Base-by-base conservation (phyloP, 306 rosid genomes). In the Glycine latifolia region DNA sequence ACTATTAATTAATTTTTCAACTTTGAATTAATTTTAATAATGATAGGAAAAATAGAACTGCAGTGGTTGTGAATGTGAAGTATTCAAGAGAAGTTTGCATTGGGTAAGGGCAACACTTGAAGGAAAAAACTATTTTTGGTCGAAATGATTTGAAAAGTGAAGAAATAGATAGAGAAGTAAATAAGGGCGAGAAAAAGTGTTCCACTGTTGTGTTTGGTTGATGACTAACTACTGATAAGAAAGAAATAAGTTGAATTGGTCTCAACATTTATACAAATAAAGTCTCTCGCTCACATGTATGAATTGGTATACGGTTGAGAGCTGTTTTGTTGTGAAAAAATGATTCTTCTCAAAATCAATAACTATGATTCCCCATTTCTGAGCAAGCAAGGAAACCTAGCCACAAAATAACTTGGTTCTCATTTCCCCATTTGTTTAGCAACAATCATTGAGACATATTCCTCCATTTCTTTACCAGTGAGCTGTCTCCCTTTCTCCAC, bases 381-480 rank as follows among this genome's bases (percentile, higher is more conserved):
- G 67, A 60, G 11, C 4, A 62, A 62, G 44, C 68, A 62, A 33
- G 43, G 17, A 26, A 60, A 26, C 8, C 0, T 26, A 26, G n/a
- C 7, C 67, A 26, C 7, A 60, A 60, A 60, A 60, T 60, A 6
- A 26, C 31, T 26, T 20, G 8, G 6, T 35, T 58, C 35, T 58
- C 5, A n/a, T 58, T 58, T 17, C 63, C 63, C 12, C 12, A 17
- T 58, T 58, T 58, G 63, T 58, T 58, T 58, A 16, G 35, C 63
- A 16, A 58, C 63, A 58, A 58, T 58, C 35, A 58, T 58, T 58
- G 63, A 58, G 63, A 58, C 63, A 58, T 17, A 16, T 58, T 58
- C 12, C 2, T 58, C 63, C 63, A 58, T 58, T 58, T 58, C 63
- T 58, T 8, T 58, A 58, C 63, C 61, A 5, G 7, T 55, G 61